A percentile compares a stretch with the other conserved stretches of the same genome.
These are phyloP conservation scores for Auricularia sp. DNA, from an alignment of 768 basidiomycete genomes.

Conservation along the genomic window DNA sequence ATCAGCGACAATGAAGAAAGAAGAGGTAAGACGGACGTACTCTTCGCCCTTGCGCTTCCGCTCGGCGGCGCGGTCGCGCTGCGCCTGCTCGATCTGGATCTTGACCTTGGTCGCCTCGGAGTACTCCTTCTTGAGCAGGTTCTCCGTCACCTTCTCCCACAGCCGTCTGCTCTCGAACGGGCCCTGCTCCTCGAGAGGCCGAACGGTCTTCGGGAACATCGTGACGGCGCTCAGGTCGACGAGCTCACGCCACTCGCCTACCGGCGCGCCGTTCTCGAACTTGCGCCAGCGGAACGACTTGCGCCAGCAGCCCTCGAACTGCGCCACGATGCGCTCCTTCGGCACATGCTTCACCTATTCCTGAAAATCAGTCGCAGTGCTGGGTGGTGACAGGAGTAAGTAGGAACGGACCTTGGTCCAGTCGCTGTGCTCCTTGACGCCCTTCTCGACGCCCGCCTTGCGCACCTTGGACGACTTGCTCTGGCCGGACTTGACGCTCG, in stretches of 20 bases:
- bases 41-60: slow-evolving; percentile 68
- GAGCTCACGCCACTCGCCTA: slow-evolving; percentile 51
- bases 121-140: slow-evolving; percentile 75
- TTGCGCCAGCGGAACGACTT: slow-evolving; percentile 73
- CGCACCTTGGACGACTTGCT: neutral
- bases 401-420: slow-evolving; percentile 46
- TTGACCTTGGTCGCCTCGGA: slow-evolving; percentile 88
- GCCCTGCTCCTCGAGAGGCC: slow-evolving; percentile 71
- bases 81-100: slow-evolving; percentile 83
- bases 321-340: slow-evolving; percentile 59
- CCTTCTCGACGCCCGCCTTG: neutral
- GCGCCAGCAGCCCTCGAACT: slow-evolving; percentile 85
- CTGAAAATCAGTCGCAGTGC: slow-evolving; percentile 22
- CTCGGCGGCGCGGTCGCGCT: slow-evolving; percentile 82
- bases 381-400: neutral
- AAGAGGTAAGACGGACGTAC: slow-evolving; percentile 39
- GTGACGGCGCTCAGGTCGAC: slow-evolving; percentile 66
- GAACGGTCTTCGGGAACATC: slow-evolving; percentile 72
- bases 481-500: neutral
- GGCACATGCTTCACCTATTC: slow-evolving; percentile 79
- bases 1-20: neutral
- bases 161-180: slow-evolving; percentile 75
- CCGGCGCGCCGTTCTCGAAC: slow-evolving; percentile 26
- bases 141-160: slow-evolving; percentile 76
- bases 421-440: slow-evolving; percentile 37